Base-by-base conservation (phyloP, 768 basidiomycete species). In the Filobasidium wieringae region DNA sequence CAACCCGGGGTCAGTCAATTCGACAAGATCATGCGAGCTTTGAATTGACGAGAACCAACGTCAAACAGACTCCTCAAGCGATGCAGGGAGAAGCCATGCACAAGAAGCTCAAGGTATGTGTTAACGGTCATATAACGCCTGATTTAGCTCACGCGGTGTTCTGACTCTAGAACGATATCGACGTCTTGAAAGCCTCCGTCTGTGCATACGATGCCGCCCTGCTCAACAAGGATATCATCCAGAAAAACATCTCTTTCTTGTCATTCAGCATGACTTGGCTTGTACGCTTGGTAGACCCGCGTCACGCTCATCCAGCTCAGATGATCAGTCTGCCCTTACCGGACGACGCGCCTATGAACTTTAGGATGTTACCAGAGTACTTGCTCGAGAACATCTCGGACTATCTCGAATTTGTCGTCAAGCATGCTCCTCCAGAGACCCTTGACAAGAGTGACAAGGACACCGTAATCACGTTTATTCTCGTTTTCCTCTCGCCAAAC, bases 401-500 rank as follows among this genome's bases (percentile, higher is more conserved):
- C 58, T 92, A 87, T 68, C 79, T 87, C 54, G 79, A 85, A 53
- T 96, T 90, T 70, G 79, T 86, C 15, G 82, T 87, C 9, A 82
- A 72, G 22, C 70, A 73, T 56, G 61, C 72, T 7, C 90, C 49
- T 15, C 50, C 89, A 0, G 82, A 89, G 43, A 87, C 85, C 52
- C 81, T 96, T 51, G 86, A 89, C 58, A 74, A 87, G 50, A 79
- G 85, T 0, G 90, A 91, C 43, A 92, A 88, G 76, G 81, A 82
- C 11, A 90, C 91, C 63, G 76, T 97, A 14, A 76, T 97, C 64
- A 81, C 84, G 0, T 97, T 96, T 74, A 80, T 84, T 19, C 76
- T 99, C 64, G 90, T 88, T 1, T 96, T 96, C 79, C 76, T 99
- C 60, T 90, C 88, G 34, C 93, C 92, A 0, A 90, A 88, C 82